Conservation (phyloP, 768 basidiomycete genomes). For the Calocera viscosa region DNA sequence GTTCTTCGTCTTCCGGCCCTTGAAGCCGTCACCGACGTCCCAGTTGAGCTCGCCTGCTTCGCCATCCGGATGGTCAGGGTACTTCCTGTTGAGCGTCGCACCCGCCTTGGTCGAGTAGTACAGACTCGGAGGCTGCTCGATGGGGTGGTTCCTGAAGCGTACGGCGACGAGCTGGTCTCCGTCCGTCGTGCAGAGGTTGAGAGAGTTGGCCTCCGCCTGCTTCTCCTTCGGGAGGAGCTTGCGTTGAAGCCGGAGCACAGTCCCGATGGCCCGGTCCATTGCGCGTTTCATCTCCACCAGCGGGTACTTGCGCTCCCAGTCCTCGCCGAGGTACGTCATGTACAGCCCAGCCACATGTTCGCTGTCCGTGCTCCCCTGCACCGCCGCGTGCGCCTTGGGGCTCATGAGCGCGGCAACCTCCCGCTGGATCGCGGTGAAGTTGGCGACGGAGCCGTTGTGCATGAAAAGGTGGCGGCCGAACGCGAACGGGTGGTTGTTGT, state of each 20-base stretch:
- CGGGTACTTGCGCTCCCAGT: slow-evolving; percentile 21
- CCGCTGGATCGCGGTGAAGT: slow-evolving; percentile 15
- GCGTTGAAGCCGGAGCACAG: slow-evolving; percentile 22
- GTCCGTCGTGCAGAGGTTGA: slow-evolving; percentile 27
- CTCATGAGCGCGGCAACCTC: neutral
- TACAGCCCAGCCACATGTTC: slow-evolving; percentile 25
- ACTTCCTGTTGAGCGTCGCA: slow-evolving; percentile 27
- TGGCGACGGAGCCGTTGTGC: slow-evolving; percentile 26
- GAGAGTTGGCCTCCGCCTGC: slow-evolving; percentile 20
- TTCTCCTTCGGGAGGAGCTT: slow-evolving; percentile 14
- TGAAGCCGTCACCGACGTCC: slow-evolving; percentile 11
- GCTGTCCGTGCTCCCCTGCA: slow-evolving; percentile 25
- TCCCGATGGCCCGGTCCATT: slow-evolving; percentile 22
- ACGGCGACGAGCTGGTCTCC: slow-evolving; percentile 27
- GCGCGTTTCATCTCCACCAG: slow-evolving; percentile 21
- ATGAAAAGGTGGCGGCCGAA: slow-evolving; percentile 25
- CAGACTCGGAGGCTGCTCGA: slow-evolving; percentile 26
- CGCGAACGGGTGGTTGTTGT: slow-evolving; percentile 24
- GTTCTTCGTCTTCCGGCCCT: neutral
- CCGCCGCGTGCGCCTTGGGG: slow-evolving; percentile 7
- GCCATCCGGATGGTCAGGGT: slow-evolving; percentile 27
- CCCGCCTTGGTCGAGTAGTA: slow-evolving; percentile 28
- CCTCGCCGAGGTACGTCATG: slow-evolving; percentile 24
- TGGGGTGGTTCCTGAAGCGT: slow-evolving; percentile 25
- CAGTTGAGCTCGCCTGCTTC: slow-evolving; percentile 15